These are phyloP conservation scores for Aspergillus proliferans DNA, from an alignment of 2,329 filamentous ascomycete species.

Conservation along the genomic window DNA sequence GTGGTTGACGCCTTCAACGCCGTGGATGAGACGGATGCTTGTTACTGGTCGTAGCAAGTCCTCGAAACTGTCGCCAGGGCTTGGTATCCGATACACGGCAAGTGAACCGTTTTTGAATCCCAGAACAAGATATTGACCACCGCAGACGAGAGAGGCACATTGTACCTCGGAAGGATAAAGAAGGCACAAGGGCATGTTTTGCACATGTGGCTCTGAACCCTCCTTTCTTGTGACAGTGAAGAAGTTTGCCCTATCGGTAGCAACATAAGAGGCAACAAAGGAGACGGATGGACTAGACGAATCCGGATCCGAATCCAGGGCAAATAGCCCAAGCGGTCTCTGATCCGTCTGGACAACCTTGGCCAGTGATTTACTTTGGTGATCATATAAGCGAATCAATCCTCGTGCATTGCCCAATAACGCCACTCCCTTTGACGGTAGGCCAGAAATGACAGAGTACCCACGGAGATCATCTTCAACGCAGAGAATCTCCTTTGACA, in stretches of 20 bases:
- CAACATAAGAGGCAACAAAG: slow-evolving; percentile 23
- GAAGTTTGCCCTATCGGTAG: slow-evolving; percentile 22
- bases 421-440: slow-evolving; percentile 25
- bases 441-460: slow-evolving; percentile 24
- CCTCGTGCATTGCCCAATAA: slow-evolving; percentile 30
- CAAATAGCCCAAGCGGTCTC: slow-evolving; percentile 23
- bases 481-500: slow-evolving; percentile 23
- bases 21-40: slow-evolving; percentile 37
- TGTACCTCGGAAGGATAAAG: slow-evolving; percentile 48
- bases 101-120: slow-evolving; percentile 54
- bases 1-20: slow-evolving; percentile 61
- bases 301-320: slow-evolving; percentile 15
- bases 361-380: slow-evolving; percentile 22
- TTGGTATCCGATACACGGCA: slow-evolving; percentile 38
- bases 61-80: slow-evolving; percentile 6
- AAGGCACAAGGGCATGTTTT: slow-evolving; percentile 20
- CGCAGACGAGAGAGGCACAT: slow-evolving; percentile 37
- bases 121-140: slow-evolving; percentile 38
- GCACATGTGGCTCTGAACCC: slow-evolving; percentile 34
- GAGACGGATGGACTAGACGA: slow-evolving; percentile 9
- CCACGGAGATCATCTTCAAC: slow-evolving; percentile 24
- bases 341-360: slow-evolving; percentile 19
- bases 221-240: slow-evolving; percentile 16
- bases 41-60: slow-evolving; percentile 17
- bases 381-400: slow-evolving; percentile 29